A percentile compares a stretch with the other conserved stretches of the same genome.
Conservation (phyloP, 1,284 basidiomycete species). For the Pyrrhoderma noxium region DNA sequence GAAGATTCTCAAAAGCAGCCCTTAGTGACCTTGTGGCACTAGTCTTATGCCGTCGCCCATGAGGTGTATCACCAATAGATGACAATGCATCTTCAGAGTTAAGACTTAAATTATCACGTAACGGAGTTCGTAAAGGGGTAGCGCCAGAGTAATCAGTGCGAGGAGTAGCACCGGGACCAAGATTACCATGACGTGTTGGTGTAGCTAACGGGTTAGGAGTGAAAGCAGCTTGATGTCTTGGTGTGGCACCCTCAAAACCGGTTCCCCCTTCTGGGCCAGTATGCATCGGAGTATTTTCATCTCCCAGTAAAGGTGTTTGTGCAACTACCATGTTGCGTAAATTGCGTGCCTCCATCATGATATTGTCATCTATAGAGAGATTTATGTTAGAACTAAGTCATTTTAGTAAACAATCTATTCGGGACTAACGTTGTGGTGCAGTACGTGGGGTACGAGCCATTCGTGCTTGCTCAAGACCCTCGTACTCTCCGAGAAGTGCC, state of each 20-base stretch:
- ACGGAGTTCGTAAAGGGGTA: constrained; percentile 85
- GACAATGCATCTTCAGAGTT: constrained; percentile 63
- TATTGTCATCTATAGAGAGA: constrained; percentile 67
- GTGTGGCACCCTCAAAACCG: constrained; percentile 88
- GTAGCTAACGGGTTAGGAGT: constrained; percentile 96
- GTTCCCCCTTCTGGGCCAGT: constrained; percentile 65
- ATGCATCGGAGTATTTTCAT: constrained; percentile 93
- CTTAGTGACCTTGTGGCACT: constrained; percentile 70
- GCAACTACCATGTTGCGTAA: constrained; percentile 85
- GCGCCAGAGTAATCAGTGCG: constrained; percentile 45
- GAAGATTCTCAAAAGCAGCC: constrained; percentile 78
- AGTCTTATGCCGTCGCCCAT: constrained; percentile 58
- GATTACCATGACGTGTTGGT: constrained; percentile 47
- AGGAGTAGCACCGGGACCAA: constrained; percentile 58
- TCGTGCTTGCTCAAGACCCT: constrained; percentile 78
- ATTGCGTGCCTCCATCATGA: constrained; percentile 93
- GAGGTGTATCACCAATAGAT: constrained; percentile 60
- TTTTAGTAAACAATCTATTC: no score
- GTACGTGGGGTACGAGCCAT: constrained; percentile 92
- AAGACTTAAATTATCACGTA: constrained; percentile 87
- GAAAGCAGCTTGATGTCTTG: constrained; percentile 79
- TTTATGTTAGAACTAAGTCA: constrained; percentile 16
- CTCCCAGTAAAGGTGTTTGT: constrained; percentile 93
- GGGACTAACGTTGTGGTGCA: constrained; percentile 84
- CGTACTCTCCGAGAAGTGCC: constrained; percentile 86